phyloP scores from a whole-genome alignment of 768 basidiomycete species.

The Mrakia hoshinonis region DNA sequence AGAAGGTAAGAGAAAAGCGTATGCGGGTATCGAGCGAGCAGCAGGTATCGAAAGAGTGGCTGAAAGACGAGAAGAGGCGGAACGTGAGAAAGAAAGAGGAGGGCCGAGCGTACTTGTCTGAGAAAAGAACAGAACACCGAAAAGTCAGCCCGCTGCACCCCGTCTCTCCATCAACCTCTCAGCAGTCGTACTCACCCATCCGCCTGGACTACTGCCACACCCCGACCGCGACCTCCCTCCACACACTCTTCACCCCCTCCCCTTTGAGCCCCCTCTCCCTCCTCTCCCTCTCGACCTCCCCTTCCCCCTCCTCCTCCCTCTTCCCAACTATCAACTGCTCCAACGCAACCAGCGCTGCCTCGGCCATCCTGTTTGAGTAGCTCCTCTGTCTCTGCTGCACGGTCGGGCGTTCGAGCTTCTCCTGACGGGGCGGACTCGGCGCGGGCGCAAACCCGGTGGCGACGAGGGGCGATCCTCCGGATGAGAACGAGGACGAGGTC shows the following conservation, averaged over 20 bases:
- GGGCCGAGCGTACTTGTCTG: no score
- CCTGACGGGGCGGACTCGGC: neutral
- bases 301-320: neutral
- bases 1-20: no score
- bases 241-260: conserved; percentile 6
- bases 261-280: neutral
- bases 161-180: no score
- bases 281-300: neutral
- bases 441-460: neutral
- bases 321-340: neutral
- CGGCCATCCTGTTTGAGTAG: neutral
- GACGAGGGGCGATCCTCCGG: neutral
- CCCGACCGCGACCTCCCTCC: neutral
- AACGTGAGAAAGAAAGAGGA: no score
- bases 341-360: neutral
- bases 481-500: neutral
- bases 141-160: no score
- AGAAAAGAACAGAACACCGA: no score
- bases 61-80: no score
- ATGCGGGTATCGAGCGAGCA: no score
- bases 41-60: no score
- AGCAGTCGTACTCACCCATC: neutral
- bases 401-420: neutral
- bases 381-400: neutral
- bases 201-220: neutral